A percentile compares a stretch with the other conserved stretches of the same genome.
phyloP scores from a whole-genome alignment of 2,329 filamentous ascomycete genomes.

The Xylariaceae sp. region DNA sequence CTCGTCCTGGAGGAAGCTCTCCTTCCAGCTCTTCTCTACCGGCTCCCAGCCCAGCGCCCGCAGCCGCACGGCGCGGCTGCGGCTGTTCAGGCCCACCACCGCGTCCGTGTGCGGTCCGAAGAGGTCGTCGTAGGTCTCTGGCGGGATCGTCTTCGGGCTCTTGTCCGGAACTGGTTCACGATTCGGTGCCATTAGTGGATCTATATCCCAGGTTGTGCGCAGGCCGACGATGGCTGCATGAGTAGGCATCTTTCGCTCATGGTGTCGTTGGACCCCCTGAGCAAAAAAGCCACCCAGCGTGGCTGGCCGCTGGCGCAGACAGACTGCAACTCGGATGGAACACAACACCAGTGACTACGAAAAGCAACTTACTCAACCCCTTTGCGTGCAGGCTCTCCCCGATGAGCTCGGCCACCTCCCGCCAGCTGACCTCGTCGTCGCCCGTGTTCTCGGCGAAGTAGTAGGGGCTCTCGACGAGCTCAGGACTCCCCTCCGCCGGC shows the following conservation, averaged over 20 bases:
- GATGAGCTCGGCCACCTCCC: constrained; percentile 29
- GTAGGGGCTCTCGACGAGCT: constrained; percentile 36
- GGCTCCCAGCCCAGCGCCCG: constrained; percentile 37
- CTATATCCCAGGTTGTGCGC: no score
- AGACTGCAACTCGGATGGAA: no score
- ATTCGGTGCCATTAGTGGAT: no score
- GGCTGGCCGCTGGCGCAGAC: no score
- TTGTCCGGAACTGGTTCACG: constrained; percentile 30
- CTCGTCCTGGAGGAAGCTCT: constrained; percentile 34
- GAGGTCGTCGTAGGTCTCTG: constrained; percentile 31
- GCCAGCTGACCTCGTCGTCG: constrained; percentile 35
- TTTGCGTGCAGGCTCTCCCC: constrained; percentile 28
- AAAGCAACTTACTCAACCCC: no score
- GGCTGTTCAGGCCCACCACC: constrained; percentile 34
- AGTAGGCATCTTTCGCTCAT: no score
- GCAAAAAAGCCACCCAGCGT: no score
- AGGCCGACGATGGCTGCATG: no score
- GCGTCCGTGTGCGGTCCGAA: constrained; percentile 28
- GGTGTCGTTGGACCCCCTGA: no score
- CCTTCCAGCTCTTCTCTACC: constrained; percentile 32
- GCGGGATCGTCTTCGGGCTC: constrained; percentile 26
- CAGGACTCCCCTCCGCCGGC: constrained; percentile 13
- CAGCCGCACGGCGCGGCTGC: constrained; percentile 35
- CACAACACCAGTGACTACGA: no score
- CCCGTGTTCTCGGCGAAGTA: constrained; percentile 38